Evolutionary conservation across 2,329 filamentous ascomycete species (phyloP), one percentile per base, ranked within the genome.

Genomic region (Cordyceps tenuipes): DNA sequence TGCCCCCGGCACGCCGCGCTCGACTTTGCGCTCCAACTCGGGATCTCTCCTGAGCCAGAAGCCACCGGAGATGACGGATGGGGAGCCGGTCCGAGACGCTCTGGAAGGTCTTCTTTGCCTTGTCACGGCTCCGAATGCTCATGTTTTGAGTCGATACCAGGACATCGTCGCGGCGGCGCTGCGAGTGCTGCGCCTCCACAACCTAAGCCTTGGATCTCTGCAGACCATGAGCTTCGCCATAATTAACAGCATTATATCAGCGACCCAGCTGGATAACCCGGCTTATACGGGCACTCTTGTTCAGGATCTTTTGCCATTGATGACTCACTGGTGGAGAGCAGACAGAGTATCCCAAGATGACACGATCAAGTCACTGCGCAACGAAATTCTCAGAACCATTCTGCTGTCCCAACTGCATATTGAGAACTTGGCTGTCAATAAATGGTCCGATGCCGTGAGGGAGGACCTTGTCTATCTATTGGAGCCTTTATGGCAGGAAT

Each of bases 281-380:
- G 71, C 77, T 0, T 77, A 91, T 57, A 83, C 87, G 3, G 82
- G 81, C 64, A 77, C 76, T 39, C 75, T 87, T 43, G 79, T 88
- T 17, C 75, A 78, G 59, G 79, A 82, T 7, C 70, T 92, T 8
- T 69, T 96, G 26, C 88, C 90, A 1, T 72, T 92, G 49, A 84
- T 96, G 64, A 83, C 82, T 59, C 81, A 83, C 54, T 84, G 91
- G 75, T 99, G 93, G 92, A 79, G 85, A 64, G 81, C 82, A n/a
- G 89, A 88, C 65, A 82, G 83, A 50, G 73, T 81, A 29, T 80
- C 82, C 15, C 79, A 85, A 65, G 80, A 85, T 64, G 80, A 83
- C 66, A 79, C 83, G 66, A 79, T 84, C 63, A 84, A 81, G 63
- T 79, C 78, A 1, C 72, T 94, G 54, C 85, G 87, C 65, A 89